phyloP scores from a whole-genome alignment of 345 rosid genomes.

The Excoecaria agallocha region DNA sequence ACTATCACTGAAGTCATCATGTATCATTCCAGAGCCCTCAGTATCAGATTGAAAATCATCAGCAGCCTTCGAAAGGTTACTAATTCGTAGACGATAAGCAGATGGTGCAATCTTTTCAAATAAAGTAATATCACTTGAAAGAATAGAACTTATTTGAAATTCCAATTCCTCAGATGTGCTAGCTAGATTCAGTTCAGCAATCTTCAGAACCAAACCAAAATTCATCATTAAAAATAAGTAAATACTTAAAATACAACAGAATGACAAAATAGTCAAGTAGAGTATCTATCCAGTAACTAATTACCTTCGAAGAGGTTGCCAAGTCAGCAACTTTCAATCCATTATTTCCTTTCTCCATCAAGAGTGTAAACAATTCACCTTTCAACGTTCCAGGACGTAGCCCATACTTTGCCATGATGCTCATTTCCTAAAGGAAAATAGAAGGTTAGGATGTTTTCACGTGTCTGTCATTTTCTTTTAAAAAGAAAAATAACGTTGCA shows the following conservation, averaged over 20 bases:
- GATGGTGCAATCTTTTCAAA: slow-evolving; percentile 87
- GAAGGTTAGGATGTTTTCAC: neutral
- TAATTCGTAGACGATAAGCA: slow-evolving; percentile 73
- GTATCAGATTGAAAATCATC: slow-evolving; percentile 56
- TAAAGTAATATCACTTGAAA: slow-evolving; percentile 88
- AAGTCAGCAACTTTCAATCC: slow-evolving; percentile 71
- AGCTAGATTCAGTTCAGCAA: slow-evolving; percentile 61
- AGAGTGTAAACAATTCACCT: slow-evolving; percentile 70
- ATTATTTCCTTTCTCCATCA: slow-evolving; percentile 63
- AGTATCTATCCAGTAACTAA: slow-evolving; percentile 8
- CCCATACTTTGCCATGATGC: slow-evolving; percentile 68
- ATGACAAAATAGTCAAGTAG: neutral
- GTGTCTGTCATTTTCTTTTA: neutral
- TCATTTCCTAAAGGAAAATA: slow-evolving; percentile 57
- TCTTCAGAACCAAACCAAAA: slow-evolving; percentile 43
- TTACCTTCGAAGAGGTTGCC: slow-evolving; percentile 62
- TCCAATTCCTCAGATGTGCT: slow-evolving; percentile 61
- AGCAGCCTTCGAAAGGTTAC: slow-evolving; percentile 44
- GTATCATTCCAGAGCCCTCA: slow-evolving; percentile 83
- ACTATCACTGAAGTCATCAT: slow-evolving; percentile 52
- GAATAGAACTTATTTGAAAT: slow-evolving; percentile 63
- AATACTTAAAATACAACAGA: neutral
- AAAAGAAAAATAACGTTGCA: neutral
- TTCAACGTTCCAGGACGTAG: slow-evolving; percentile 70
- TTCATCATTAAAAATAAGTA: slow-evolving; percentile 4